phyloP scores from a whole-genome alignment of 306 rosid species.

The Pueraria montana region DNA sequence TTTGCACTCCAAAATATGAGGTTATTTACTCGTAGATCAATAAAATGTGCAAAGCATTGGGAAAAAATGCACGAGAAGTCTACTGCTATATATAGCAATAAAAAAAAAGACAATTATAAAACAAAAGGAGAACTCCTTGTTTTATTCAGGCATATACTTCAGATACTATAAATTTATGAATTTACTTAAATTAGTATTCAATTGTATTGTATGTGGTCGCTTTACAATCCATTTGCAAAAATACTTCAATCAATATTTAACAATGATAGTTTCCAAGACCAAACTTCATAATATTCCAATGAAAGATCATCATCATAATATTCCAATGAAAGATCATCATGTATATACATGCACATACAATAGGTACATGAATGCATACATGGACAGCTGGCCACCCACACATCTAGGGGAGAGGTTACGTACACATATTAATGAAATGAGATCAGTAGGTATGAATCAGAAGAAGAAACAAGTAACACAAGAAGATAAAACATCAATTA shows the following conservation, averaged over 20 bases:
- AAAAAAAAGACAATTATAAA: not conserved
- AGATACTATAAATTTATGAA: not conserved
- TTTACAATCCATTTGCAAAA: not conserved
- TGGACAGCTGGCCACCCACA: not conserved
- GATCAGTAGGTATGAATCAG: not conserved
- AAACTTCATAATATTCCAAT: not conserved
- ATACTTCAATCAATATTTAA: not conserved
- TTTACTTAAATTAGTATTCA: not conserved
- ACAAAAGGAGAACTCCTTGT: not conserved
- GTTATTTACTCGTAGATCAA: no score
- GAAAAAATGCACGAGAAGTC: no score
- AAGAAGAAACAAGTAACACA: not conserved
- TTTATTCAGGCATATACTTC: not conserved
- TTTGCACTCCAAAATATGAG: no score
- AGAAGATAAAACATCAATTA: not conserved
- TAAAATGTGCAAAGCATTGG: no score
- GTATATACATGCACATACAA: not conserved
- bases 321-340: not conserved
- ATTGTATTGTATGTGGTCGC: not conserved
- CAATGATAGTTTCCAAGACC: not conserved
- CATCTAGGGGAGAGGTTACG: not conserved
- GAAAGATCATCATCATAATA: not conserved
- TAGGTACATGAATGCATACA: conserved; percentile 2
- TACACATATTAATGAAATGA: not conserved
- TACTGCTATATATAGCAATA: no score